Base-by-base conservation (phyloP, 768 basidiomycete genomes). In the Boletus reticuloceps region DNA sequence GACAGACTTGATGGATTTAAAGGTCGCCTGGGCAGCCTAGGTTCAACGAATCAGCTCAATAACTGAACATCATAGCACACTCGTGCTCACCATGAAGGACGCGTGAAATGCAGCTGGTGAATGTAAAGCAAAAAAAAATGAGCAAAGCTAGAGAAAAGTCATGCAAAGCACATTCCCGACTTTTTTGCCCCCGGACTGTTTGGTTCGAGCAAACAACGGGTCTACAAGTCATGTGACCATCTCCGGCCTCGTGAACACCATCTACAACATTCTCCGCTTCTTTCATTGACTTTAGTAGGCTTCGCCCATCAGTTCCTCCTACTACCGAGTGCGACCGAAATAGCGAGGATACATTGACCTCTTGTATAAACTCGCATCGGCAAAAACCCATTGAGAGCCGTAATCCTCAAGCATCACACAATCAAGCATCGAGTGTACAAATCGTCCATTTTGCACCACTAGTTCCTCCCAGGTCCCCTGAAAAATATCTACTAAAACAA, bases 1-100 rank as follows among this genome's bases (percentile, higher is more conserved):
- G 62, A 98, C 71, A 54, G 94, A 79, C 78, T 83, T 91, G 83
- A 98, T 98, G 61, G 86, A 87, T 76, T 92, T 97, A 87, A 98
- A 94, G 25, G 94, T 96, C 61, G 92, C 89, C 75, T 91, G 89
- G 58, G 89, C 76, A 76, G 89, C 89, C 88, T 91, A 50, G 45
- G n/a, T 31, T 7, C 50, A 40, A 6, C 14, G 17, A 22, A 44
- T 64, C 31, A 66, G 42, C 38, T 13, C 2, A 25, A 36, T 9
- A 16, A 38, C 32, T 27, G n/a, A 16, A 29, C 34, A 3, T 19
- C 50, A 13, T 43, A n/a, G 44, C 36, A n/a, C 14, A 19, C 25
- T 38, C 19, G 6, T 31, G 22, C 71, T 65, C 37, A 73, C 70
- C 70, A 73, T 73, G 47, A 47, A 40, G 58, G 36, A 7, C 34